Percentiles rank a stretch among this genome's conserved stretches.
phyloP scores from a whole-genome alignment of 768 basidiomycete species.

The Tylopilus vinaceipallidus region DNA sequence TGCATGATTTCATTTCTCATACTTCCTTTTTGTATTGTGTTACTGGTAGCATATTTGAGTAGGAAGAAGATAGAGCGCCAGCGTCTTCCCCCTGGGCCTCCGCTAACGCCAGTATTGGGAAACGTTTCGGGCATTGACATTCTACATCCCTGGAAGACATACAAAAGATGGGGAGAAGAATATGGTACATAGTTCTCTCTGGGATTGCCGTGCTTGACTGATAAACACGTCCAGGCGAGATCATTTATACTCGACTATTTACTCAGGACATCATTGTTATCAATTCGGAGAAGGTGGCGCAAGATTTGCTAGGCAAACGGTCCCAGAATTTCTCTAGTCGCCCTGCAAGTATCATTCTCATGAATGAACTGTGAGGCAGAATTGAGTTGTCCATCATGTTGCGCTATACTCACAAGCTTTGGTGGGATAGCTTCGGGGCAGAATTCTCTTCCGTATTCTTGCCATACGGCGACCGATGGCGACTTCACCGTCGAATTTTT shows the following conservation, averaged over 20 bases:
- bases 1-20: not conserved
- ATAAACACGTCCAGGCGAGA: conserved; percentile 10
- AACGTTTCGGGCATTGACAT: conserved; percentile 21
- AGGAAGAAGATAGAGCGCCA: conserved; percentile 8
- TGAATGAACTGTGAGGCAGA: conserved; percentile 22
- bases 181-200: conserved; percentile 15
- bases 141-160: conserved; percentile 23
- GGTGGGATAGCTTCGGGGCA: conserved; percentile 20
- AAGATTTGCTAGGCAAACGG: conserved; percentile 19
- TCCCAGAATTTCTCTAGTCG: conserved; percentile 25
- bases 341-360: conserved; percentile 12
- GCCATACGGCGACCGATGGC: too few species aligned
- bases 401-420: too few species aligned
- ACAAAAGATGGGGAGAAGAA: conserved; percentile 16
- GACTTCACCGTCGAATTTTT: not conserved
- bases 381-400: too few species aligned
- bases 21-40: conserved; percentile 8
- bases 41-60: conserved; percentile 5
- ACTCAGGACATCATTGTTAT: conserved; percentile 27
- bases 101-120: conserved; percentile 17
- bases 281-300: conserved; percentile 25
- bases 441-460: conserved; percentile 6
- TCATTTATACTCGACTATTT: conserved; percentile 11
- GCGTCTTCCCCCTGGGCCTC: conserved; percentile 23
- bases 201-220: not conserved